A percentile compares a stretch with the other conserved stretches of the same genome.
These are phyloP conservation scores for Pyrenophora seminiperda DNA, from an alignment of 2,329 filamentous ascomycete species.

Conservation along the genomic window DNA sequence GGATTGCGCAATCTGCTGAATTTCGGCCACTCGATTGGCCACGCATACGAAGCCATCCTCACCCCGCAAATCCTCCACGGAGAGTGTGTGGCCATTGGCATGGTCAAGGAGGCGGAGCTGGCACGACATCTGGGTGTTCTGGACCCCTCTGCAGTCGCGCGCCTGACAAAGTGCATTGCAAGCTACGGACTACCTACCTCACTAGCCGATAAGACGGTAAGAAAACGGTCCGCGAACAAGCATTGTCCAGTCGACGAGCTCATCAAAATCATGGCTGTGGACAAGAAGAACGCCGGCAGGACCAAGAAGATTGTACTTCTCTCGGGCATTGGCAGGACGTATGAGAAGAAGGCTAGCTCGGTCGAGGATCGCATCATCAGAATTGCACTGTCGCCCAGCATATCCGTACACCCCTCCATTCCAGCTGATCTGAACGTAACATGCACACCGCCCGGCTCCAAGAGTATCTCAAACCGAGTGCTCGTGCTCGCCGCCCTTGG, in stretches of 20 bases:
- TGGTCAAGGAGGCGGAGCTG: conserved; percentile 97
- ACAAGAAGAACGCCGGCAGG: conserved; percentile 96
- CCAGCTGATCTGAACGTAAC: conserved; percentile 68
- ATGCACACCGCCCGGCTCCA: conserved; percentile 90
- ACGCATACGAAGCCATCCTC: conserved; percentile 93
- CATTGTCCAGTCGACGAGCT: conserved; percentile 84
- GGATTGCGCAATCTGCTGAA: conserved; percentile 93
- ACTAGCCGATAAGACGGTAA: conserved; percentile 79
- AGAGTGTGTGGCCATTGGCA: conserved; percentile 94
- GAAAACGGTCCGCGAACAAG: conserved; percentile 83
- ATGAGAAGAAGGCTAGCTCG: conserved; percentile 85
- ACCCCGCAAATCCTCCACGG: conserved; percentile 95
- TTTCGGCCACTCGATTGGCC: conserved; percentile 97
- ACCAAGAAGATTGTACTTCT: conserved; percentile 97
- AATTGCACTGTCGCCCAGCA: conserved; percentile 78
- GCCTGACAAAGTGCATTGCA: conserved; percentile 90
- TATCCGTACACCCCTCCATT: conserved; percentile 75
- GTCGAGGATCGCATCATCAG: conserved; percentile 86
- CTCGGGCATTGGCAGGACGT: conserved; percentile 83
- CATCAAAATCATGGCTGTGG: conserved; percentile 91
- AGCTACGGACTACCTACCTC: conserved; percentile 90
- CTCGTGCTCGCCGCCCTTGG: conserved; percentile 92
- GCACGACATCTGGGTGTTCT: conserved; percentile 87
- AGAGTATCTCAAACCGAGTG: conserved; percentile 96
- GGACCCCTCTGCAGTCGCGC: conserved; percentile 83